Conservation (phyloP, 768 basidiomycete species). For the Kwoniella sp. region DNA sequence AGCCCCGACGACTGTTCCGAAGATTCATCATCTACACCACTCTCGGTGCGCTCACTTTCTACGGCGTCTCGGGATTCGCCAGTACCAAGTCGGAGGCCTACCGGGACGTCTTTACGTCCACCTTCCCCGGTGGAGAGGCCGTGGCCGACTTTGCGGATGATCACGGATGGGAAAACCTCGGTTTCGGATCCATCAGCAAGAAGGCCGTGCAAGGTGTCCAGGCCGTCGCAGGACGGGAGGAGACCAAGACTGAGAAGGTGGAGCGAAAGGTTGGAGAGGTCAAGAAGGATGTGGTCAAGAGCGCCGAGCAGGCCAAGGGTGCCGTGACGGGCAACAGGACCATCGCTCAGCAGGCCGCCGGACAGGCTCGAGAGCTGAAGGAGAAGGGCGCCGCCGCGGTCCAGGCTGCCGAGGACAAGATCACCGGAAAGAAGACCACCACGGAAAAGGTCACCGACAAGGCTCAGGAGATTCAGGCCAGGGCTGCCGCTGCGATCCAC, state of each 20-base stretch:
- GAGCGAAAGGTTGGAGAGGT: conserved; percentile 14
- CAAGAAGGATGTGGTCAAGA: conserved; percentile 15
- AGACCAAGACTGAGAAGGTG: conserved; percentile 13
- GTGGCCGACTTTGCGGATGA: conserved; percentile 78
- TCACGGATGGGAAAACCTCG: conserved; percentile 71
- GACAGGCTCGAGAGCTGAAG: conserved; percentile 10
- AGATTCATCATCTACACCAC: conserved; percentile 65
- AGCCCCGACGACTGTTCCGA: conserved; percentile 53
- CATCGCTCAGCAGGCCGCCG: too few relatives aligned
- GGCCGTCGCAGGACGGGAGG: conserved; percentile 10
- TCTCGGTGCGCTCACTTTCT: conserved; percentile 68
- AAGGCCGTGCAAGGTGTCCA: conserved; percentile 25
- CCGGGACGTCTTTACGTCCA: conserved; percentile 77
- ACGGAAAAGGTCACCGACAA: conserved; percentile 7
- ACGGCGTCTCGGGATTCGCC: conserved; percentile 72
- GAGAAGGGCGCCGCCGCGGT: conserved; percentile 19
- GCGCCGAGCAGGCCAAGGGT: conserved; percentile 18
- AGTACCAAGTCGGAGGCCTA: conserved; percentile 73
- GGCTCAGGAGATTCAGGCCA: conserved; percentile 33
- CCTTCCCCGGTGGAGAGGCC: conserved; percentile 70
- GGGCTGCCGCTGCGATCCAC: conserved; percentile 29
- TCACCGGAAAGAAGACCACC: conserved; percentile 14
- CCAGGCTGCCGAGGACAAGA: conserved; percentile 8
- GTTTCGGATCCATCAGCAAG: conserved; percentile 52
- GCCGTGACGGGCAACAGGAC: too few relatives aligned